These are phyloP conservation scores for Arabidopsis arenosa DNA, from an alignment of 345 rosid genomes.

Conservation along the genomic window DNA sequence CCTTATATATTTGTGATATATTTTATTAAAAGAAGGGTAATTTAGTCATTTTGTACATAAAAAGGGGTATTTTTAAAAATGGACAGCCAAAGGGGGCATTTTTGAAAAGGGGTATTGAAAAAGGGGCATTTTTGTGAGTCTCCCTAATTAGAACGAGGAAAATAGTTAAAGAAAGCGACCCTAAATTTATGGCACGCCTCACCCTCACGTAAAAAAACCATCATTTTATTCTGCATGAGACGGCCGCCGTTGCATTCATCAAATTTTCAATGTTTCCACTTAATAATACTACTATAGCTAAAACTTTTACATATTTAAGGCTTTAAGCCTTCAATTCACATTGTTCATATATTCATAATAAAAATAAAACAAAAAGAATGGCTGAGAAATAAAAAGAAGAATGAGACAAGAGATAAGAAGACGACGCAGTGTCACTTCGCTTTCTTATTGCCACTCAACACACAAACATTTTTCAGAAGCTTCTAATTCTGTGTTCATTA, in stretches of 20 bases:
- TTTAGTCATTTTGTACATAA: too few relatives aligned
- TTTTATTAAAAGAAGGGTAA: too few relatives aligned
- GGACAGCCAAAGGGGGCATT: too few relatives aligned
- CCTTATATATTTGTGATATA: too few relatives aligned
- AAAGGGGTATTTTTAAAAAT: too few relatives aligned
- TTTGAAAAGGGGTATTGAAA: too few relatives aligned
- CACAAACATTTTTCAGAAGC: conserved; percentile 34
- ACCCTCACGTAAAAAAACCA: conserved; percentile 37
- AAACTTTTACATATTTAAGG: background rate
- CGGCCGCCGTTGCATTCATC: conserved; percentile 35
- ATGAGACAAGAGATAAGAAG: conserved; percentile 39
- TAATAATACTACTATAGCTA: background rate
- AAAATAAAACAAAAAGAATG: background rate
- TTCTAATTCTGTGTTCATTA: conserved; percentile 39
- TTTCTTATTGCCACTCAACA: conserved; percentile 31
- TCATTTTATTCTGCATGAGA: conserved; percentile 42
- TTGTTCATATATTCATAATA: background rate
- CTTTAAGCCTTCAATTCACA: background rate
- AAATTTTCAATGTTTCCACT: background rate
- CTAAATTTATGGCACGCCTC: conserved; percentile 39
- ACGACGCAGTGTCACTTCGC: conserved; percentile 40
- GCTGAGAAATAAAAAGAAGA: background rate
- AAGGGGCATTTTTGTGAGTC: too few relatives aligned
- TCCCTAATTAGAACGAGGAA: conserved; percentile 29
- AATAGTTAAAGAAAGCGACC: conserved; percentile 7